Evolutionary conservation across 805 yeast genomes (phyloP), one percentile per base, ranked within the genome.

Genomic region (Pichia scutulata): DNA sequence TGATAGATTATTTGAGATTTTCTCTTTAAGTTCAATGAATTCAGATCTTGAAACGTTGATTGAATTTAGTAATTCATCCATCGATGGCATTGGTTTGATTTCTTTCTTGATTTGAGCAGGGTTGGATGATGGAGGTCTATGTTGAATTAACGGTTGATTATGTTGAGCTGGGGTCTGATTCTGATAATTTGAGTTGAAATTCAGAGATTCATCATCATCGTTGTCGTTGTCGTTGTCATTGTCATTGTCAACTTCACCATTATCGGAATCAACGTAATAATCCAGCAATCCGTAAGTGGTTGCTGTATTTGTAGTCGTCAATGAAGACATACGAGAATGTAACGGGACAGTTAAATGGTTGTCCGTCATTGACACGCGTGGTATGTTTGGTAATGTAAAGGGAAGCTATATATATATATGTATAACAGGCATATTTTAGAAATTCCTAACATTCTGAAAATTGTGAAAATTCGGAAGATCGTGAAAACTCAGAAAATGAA

Each of bases 231-330:
- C 22, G 6, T 41, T 40, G 1, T 19, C 39, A 7, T 39, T 43
- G 6, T 25, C 42, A 6, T 40, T 18, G 8, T 39, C 48, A 2
- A 14, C 25, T 18, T 40, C 43, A 13, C 40, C 52, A n/a, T 22
- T 36, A 23, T 33, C 48, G 6, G 23, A 39, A 13, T 16, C 52
- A 6, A 46, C 45, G 18, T 49, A 49, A 23, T 44, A 49, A 30
- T 49, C 52, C 23, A 49, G 42, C 14, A 49, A 19, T 19, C 39
- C 39, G 22, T 43, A 43, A 1, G 51, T 48, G 2, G 51, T 40
- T 18, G 39, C 39, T 7, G 52, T 42, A 8, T 23, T 44, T 6
- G 47, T 33, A 3, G 51, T 48, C 7, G 25, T 26, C 3, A 33
- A 18, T 3, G 51, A 48, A 9, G 37, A 33, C 37, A 33, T 33